Evolutionary conservation across 257 asterid genomes (phyloP).

Genomic region (Solanum arcanum): DNA sequence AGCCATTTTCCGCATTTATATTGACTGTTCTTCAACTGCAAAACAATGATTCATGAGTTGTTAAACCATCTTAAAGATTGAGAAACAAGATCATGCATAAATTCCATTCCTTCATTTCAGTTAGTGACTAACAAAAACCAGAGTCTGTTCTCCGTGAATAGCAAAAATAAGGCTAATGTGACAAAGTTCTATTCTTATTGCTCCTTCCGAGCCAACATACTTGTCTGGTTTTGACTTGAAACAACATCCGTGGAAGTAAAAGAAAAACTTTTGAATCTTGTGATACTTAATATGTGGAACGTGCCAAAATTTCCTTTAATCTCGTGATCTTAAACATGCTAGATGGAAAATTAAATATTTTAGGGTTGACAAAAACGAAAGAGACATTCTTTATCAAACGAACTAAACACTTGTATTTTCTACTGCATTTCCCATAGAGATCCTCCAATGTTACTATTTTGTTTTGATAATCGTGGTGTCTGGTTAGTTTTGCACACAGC

Average conservation of each 20-base stretch:
- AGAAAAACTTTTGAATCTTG: background rate
- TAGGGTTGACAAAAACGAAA: background rate
- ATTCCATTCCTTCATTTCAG: background rate
- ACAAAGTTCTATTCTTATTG: background rate
- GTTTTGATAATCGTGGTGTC: background rate
- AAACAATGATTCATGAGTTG: background rate
- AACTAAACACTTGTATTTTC: too few relatives aligned
- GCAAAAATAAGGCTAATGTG: background rate
- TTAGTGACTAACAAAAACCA: background rate
- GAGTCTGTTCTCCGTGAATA: background rate
- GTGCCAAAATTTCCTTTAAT: background rate
- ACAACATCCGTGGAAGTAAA: background rate
- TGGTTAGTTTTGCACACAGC: background rate
- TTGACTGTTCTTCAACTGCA: background rate
- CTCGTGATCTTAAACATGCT: background rate
- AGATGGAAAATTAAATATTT: fast-evolving
- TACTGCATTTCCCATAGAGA: too few relatives aligned
- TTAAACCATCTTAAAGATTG: background rate
- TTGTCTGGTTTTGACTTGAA: background rate
- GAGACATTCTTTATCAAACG: too few relatives aligned
- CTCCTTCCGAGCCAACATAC: background rate
- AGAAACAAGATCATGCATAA: background rate
- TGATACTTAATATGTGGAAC: background rate
- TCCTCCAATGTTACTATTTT: too few relatives aligned
- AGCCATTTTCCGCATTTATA: background rate